Conservation (phyloP, 768 basidiomycete genomes). For the Pleurotus eryngii region DNA sequence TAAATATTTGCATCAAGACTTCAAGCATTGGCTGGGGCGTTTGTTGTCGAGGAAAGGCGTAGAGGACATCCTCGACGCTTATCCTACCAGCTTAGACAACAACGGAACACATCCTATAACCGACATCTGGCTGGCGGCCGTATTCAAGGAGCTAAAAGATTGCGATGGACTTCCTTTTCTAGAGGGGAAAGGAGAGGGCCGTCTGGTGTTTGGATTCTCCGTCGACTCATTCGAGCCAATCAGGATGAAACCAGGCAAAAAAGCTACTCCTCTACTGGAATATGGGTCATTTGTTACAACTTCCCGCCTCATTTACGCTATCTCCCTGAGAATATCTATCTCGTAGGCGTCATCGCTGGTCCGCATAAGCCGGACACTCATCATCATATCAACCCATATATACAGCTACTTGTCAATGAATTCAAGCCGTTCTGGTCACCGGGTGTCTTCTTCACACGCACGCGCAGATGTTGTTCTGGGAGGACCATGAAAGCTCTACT, state of each 20-base stretch:
- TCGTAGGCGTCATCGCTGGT: no score
- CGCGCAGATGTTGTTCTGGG: no score
- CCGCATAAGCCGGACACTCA: no score
- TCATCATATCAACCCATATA: no score
- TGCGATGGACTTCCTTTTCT: background rate
- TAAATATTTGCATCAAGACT: conserved; percentile 18
- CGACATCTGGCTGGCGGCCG: background rate
- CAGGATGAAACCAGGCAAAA: background rate
- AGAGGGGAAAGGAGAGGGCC: background rate
- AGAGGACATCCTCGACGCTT: conserved; percentile 19
- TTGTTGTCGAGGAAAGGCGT: conserved; percentile 22
- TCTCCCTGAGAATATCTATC: background rate
- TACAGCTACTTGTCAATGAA: no score
- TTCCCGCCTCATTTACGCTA: background rate
- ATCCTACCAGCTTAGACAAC: background rate
- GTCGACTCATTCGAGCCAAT: background rate
- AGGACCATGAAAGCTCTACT: background rate
- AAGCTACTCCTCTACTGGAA: background rate
- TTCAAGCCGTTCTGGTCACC: no score
- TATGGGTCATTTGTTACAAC: conserved; percentile 1
- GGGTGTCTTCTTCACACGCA: no score
- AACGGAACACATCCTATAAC: background rate
- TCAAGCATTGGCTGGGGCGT: conserved; percentile 23
- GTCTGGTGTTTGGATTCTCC: background rate
- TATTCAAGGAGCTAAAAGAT: background rate